Evolutionary conservation across 2,329 filamentous ascomycete genomes (phyloP), one percentile per base, ranked within the genome.

Genomic region (Ophiostoma sp.): DNA sequence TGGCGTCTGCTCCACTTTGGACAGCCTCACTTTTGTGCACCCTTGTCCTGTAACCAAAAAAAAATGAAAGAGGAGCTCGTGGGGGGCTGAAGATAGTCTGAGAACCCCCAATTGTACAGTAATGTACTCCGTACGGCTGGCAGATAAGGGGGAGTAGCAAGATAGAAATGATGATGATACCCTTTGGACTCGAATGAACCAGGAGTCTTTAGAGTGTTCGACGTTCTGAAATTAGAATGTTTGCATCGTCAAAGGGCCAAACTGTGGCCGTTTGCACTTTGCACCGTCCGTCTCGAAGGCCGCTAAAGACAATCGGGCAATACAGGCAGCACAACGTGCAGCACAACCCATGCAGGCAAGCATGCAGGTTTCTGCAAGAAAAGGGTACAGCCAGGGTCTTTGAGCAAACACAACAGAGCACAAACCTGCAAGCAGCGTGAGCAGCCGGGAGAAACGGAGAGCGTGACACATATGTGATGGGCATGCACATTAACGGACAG

Each of bases 251-350:
- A 48, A 48, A 48, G 42, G 6, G 33, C 4, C 33, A 48, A 3
- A 48, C 33, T n/a, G 6, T 22, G 17, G 15, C 50, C 50, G 33
- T 36, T 39, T 61, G 57, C n/a, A 25, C 61, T 45, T 25, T 42
- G 8, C n/a, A 7, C 61, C 25, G 11, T 5, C 42, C 22, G 28
- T 5, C n/a, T 25, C n/a, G 6, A 8, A 28, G n/a, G 36, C 36
- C 3, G 61, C 61, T 64, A 66, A 28, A 25, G 7, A n/a, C 3
- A 22, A 45, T 17, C 17, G 0, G 61, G 36, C 28, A 66, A 42
- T 22, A 45, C 15, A 39, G 22, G 61, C n/a, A 66, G 61, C 61
- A 45, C 61, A 66, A 66, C 61, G 36, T 66, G 61, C 36, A 45
- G 36, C n/a, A 15, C 22, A 66, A 17, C 15, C 12, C 36, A 66